These are phyloP conservation scores for Bruguiera parviflora DNA, from an alignment of 345 rosid species.

Conservation along the genomic window DNA sequence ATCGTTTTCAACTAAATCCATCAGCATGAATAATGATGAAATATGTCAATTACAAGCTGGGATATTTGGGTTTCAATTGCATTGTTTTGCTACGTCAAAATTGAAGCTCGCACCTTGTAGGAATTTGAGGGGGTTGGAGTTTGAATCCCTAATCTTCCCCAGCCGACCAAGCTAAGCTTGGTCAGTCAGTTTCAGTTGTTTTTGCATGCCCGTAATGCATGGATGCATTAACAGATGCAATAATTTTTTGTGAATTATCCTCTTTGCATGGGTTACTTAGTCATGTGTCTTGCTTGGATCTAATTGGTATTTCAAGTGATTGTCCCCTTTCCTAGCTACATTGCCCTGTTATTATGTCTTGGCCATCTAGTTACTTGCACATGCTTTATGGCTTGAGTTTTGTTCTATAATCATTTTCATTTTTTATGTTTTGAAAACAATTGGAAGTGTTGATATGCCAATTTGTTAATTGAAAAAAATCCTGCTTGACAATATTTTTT, in stretches of 20 bases:
- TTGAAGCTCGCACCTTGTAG: too few species aligned
- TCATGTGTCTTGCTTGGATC: conserved; percentile 5
- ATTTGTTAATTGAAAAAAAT: background rate
- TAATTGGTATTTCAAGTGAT: background rate
- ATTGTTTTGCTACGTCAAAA: too few species aligned
- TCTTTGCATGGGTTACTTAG: background rate
- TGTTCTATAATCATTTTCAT: background rate
- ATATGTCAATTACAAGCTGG: too few species aligned
- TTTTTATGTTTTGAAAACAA: too few species aligned
- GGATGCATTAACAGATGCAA: background rate
- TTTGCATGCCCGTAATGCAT: too few species aligned
- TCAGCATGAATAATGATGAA: background rate
- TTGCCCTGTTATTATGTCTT: conserved; percentile 1
- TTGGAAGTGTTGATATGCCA: too few species aligned
- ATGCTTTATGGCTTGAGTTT: conserved; percentile 1
- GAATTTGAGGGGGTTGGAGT: too few species aligned
- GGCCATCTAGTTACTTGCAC: background rate
- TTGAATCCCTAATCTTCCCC: too few species aligned
- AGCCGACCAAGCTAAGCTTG: too few species aligned
- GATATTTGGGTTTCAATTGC: background rate
- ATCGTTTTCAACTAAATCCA: background rate
- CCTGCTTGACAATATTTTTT: background rate
- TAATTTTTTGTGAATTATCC: background rate
- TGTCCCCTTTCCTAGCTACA: background rate
- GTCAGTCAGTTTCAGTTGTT: too few species aligned